Conservation (phyloP, 2,329 filamentous ascomycete genomes). For the Dactylellina parvicollis region DNA sequence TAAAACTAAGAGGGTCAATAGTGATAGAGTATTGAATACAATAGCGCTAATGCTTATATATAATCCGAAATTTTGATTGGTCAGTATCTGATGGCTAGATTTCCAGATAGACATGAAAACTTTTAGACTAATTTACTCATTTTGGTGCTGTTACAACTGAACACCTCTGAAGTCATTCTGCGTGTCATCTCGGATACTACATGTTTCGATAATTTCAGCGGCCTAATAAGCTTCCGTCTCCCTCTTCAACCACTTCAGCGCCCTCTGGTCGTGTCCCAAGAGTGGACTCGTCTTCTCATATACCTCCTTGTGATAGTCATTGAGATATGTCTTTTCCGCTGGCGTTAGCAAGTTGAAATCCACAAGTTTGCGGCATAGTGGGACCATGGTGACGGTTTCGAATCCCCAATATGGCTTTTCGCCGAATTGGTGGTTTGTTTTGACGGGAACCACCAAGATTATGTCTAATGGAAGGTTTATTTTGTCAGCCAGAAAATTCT, state of each 20-base stretch:
- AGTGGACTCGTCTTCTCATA: slow-evolving; percentile 80
- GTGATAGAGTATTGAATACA: too few relatives aligned
- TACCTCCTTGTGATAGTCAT: slow-evolving; percentile 83
- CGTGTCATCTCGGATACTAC: too few relatives aligned
- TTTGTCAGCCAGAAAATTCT: slow-evolving; percentile 32
- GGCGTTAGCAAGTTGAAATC: slow-evolving; percentile 76
- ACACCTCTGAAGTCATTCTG: too few relatives aligned
- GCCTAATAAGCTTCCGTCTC: slow-evolving; percentile 73
- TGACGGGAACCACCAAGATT: slow-evolving; percentile 86
- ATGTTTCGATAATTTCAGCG: too few relatives aligned
- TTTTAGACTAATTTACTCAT: too few relatives aligned
- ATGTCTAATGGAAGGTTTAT: slow-evolving; percentile 68
- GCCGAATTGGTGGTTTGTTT: slow-evolving; percentile 86
- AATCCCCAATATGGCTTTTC: slow-evolving; percentile 95
- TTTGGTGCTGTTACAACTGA: too few relatives aligned
- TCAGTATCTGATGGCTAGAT: too few relatives aligned
- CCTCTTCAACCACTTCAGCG: slow-evolving; percentile 81
- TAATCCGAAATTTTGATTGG: too few relatives aligned
- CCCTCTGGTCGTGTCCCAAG: slow-evolving; percentile 77
- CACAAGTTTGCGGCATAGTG: slow-evolving; percentile 89
- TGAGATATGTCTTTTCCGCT: slow-evolving; percentile 84
- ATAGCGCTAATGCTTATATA: too few relatives aligned
- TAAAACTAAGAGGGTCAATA: too few relatives aligned
- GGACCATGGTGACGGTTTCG: slow-evolving; percentile 96
- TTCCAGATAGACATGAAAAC: too few relatives aligned